Conservation (phyloP, 768 basidiomycete genomes). For the Neoboletus magnificus region DNA sequence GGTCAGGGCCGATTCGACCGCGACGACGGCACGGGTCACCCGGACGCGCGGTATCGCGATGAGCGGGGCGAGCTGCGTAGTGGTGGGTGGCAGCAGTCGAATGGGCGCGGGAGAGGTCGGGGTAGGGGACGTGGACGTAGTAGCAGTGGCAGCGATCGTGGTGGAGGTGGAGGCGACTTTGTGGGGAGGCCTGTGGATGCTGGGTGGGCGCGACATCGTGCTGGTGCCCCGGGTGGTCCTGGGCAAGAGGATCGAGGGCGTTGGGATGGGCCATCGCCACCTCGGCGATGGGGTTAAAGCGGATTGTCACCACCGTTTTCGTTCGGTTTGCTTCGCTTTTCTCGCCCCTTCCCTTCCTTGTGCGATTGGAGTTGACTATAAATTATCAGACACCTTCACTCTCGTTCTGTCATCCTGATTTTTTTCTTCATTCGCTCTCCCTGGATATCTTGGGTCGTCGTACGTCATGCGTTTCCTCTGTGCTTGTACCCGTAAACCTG, state of each 20-base stretch:
- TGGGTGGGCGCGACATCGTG: constrained; percentile 30
- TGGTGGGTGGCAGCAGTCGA: constrained; percentile 25
- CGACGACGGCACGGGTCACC: constrained; percentile 18
- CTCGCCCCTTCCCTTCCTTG: background rate
- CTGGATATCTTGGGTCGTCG: constrained; percentile 8
- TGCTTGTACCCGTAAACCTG: constrained; percentile 16
- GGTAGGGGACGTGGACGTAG: constrained; percentile 28
- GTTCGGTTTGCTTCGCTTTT: background rate
- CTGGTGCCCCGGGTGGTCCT: constrained; percentile 25
- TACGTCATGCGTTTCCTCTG: constrained; percentile 1
- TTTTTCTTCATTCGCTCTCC: background rate
- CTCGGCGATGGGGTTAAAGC: constrained; percentile 25
- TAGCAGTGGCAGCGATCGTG: background rate
- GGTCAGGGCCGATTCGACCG: constrained; percentile 29
- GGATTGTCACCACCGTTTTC: background rate
- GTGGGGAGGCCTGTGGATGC: constrained; percentile 44
- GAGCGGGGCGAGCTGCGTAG: constrained; percentile 35
- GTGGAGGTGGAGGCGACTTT: constrained; percentile 20
- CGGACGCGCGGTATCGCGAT: constrained; percentile 22
- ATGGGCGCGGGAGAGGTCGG: constrained; percentile 35
- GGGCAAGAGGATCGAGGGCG: constrained; percentile 22
- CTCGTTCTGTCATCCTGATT: background rate
- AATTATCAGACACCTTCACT: constrained; percentile 27
- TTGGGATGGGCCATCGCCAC: constrained; percentile 27
- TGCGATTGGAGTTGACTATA: constrained; percentile 12